phyloP scores from a whole-genome alignment of 2,329 filamentous ascomycete species.

The Microcyclospora tardicrescens region DNA sequence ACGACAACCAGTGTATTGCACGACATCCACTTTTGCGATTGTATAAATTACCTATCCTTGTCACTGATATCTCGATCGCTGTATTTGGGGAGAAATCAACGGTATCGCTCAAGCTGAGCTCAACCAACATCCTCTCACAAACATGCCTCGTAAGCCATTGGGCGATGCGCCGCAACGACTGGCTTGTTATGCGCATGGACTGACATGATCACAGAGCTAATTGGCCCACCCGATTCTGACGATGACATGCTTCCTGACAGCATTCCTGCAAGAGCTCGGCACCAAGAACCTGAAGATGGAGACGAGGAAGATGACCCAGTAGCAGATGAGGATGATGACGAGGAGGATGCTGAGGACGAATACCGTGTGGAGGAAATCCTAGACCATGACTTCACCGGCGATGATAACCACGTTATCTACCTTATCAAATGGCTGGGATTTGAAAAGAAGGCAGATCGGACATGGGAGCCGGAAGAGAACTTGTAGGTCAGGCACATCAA shows the following conservation, averaged over 20 bases:
- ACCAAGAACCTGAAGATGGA: slow-evolving; percentile 15
- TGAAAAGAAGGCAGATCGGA: slow-evolving; percentile 54
- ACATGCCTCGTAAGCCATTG: slow-evolving; percentile 17
- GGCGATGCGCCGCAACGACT: not conserved
- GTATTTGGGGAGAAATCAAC: too few relatives aligned
- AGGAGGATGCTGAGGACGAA: slow-evolving; percentile 40
- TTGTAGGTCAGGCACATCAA: slow-evolving; percentile 33
- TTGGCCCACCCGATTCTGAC: slow-evolving; percentile 1
- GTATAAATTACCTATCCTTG: too few relatives aligned
- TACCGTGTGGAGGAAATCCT: slow-evolving; percentile 65
- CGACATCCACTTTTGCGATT: too few relatives aligned
- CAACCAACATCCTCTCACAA: not conserved
- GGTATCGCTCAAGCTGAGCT: too few relatives aligned
- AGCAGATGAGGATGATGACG: slow-evolving; percentile 22
- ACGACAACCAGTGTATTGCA: too few relatives aligned
- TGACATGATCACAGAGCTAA: slow-evolving; percentile 13
- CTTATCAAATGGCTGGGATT: slow-evolving; percentile 75
- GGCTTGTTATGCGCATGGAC: slow-evolving; percentile 7
- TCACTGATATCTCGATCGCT: too few relatives aligned
- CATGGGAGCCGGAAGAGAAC: slow-evolving; percentile 70
- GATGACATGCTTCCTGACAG: slow-evolving; percentile 7
- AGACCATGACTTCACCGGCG: slow-evolving; percentile 45
- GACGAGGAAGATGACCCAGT: slow-evolving; percentile 18
- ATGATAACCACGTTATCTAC: slow-evolving; percentile 45
- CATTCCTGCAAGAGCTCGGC: slow-evolving; percentile 12